Base-by-base conservation (phyloP, 179 eudicot genomes). In the Corrigiola litoralis region DNA sequence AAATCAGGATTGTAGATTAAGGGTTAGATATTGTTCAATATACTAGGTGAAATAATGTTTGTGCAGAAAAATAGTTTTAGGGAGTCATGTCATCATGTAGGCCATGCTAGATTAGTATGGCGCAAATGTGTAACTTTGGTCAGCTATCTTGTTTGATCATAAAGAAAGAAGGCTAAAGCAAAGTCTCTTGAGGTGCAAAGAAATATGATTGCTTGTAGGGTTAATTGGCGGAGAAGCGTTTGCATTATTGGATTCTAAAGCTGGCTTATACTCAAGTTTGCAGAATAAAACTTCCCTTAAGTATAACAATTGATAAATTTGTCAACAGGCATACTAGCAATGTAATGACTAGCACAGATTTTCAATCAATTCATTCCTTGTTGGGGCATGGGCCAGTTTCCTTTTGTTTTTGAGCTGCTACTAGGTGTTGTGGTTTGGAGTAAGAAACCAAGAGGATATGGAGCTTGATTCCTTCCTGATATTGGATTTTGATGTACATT, bases 401-500 rank as follows among this genome's bases (percentile, higher is more conserved):
- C 25, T 29, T 23, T 40, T 29, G 17, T 29, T 41, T 53, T 41
- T 2, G 45, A n/a, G n/a, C n/a, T n/a, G 33, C 24, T 21, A 28
- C 10, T 14, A 29, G 24, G 20, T 56, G 24, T 1, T 34, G 9
- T 16, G 0, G 25, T 16, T 52, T 34, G 1, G 31, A 5, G 11
- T 33, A 42, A 53, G 32, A 28, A 31, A 29, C 38, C 3, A 34
- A 51, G 57, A 18, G n/a, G 16, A n/a, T 63, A 14, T 24, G 58
- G 41, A 61, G 61, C 44, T 27, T 52, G 52, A 47, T 51, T 51
- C 31, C 40, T 32, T 50, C 18, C 32, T 66, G 58, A 59, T 32
- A 25, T 17, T 72, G 38, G 66, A 47, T 31, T 42, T 23, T 67
- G 71, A 36, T 61, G 45, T 48, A 21, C 58, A 67, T 46, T 73